A percentile compares a stretch with the other conserved stretches of the same genome.
These are phyloP conservation scores for Macrolepiota dolichaula DNA, from an alignment of 768 basidiomycete genomes.

Conservation along the genomic window DNA sequence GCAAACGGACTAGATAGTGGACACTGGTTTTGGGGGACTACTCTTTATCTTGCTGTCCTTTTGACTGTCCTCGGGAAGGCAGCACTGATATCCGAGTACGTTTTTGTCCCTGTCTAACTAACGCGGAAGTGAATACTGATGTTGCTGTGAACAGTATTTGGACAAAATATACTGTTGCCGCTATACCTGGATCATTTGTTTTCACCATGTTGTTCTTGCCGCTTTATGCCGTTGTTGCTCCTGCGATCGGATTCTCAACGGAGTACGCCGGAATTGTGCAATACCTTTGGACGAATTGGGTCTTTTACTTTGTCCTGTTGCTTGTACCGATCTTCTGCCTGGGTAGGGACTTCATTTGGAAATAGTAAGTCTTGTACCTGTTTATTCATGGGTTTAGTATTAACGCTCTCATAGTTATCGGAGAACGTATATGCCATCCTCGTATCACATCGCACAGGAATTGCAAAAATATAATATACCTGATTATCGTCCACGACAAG, in stretches of 20 bases:
- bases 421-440: conserved; percentile 82
- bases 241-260: conserved; percentile 81
- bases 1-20: conserved; percentile 80
- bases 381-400: conserved; percentile 8
- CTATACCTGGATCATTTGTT: conserved; percentile 94
- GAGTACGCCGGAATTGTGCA: conserved; percentile 91
- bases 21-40: conserved; percentile 99
- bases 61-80: conserved; percentile 97
- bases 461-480: conserved; percentile 99
- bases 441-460: conserved; percentile 99
- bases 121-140: neutral
- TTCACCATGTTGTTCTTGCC: conserved; percentile 98
- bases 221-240: conserved; percentile 84
- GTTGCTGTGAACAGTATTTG: conserved; percentile 62
- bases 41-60: conserved; percentile 89
- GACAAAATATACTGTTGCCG: conserved; percentile 98
- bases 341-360: conserved; percentile 90
- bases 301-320: conserved; percentile 89
- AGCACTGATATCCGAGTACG: conserved; percentile 95
- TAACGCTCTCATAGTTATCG: conserved; percentile 60
- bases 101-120: conserved; percentile 12
- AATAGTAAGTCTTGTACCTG: conserved; percentile 67
- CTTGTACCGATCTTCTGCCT: conserved; percentile 85
- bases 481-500: conserved; percentile 94
- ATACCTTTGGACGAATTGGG: conserved; percentile 79